A percentile compares a stretch with the other conserved stretches of the same genome.
phyloP scores from a whole-genome alignment of 148 eudicot species.

The Persicaria maculosa region DNA sequence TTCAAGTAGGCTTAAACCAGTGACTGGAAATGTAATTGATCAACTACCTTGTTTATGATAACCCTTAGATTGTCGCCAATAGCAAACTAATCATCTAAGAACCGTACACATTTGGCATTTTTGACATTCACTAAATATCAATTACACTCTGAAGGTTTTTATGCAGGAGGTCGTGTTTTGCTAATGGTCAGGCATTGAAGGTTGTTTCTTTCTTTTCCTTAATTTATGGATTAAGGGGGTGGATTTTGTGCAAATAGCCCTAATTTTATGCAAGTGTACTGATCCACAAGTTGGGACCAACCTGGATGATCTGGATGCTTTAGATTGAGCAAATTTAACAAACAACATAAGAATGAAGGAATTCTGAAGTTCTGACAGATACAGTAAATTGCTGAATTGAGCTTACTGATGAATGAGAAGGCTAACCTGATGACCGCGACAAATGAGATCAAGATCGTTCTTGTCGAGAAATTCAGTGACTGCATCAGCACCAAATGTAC shows the following conservation, averaged over 20 bases:
- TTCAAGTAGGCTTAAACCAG: not conserved
- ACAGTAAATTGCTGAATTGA: not conserved
- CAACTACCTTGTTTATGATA: not conserved
- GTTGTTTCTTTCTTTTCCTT: no score
- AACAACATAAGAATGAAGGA: not conserved
- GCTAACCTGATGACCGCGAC: slow-evolving; percentile 86
- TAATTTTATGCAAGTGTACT: no score
- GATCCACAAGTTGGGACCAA: no score
- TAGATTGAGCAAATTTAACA: no score
- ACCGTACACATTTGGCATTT: not conserved
- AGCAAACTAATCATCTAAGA: not conserved
- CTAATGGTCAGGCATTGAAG: no score
- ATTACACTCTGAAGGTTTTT: not conserved
- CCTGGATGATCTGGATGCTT: no score
- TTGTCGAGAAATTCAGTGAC: slow-evolving; percentile 73
- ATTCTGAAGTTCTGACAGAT: not conserved
- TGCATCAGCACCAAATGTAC: slow-evolving; percentile 80
- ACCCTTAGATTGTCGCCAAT: not conserved
- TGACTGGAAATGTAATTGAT: not conserved
- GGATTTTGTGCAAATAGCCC: not conserved
- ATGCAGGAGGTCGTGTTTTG: not conserved
- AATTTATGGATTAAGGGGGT: not conserved
- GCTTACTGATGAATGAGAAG: not conserved
- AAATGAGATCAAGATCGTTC: slow-evolving; percentile 79
- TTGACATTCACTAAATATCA: not conserved